Conservation (phyloP, 2,329 filamentous ascomycete genomes). For the Zymoseptoria crescenta region DNA sequence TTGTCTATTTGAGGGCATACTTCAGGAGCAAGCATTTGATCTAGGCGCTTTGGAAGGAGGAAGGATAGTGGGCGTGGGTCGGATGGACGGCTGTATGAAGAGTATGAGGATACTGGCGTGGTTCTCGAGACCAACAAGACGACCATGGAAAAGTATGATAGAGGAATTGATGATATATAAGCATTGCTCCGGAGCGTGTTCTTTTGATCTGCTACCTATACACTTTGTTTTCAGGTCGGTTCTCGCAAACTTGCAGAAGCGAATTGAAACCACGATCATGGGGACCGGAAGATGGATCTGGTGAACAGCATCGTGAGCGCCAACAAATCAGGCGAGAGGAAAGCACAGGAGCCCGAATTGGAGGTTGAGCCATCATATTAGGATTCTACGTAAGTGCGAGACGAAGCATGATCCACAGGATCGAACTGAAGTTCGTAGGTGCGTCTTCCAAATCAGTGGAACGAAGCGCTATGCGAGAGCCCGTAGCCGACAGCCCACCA, state of each 20-base stretch:
- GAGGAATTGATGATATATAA: neutral
- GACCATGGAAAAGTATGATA: neutral
- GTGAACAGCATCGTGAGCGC: no score
- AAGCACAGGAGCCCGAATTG: neutral
- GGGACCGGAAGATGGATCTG: neutral
- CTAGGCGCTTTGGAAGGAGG: conserved; percentile 21
- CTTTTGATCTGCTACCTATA: neutral
- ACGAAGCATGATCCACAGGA: neutral
- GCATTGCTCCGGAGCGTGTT: neutral
- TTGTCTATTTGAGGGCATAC: conserved; percentile 94
- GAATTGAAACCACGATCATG: neutral
- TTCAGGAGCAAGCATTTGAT: conserved; percentile 65
- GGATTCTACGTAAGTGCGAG: neutral
- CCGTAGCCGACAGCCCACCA: neutral
- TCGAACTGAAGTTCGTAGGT: neutral
- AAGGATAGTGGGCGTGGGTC: neutral
- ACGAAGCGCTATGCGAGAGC: neutral
- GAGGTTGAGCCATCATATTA: neutral
- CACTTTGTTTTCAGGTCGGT: neutral
- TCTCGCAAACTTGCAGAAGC: neutral
- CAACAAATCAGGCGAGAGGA: neutral
- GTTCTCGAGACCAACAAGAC: neutral
- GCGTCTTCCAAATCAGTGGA: neutral
- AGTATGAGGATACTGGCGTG: neutral
- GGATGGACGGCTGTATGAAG: neutral